These are phyloP conservation scores for Penicillium malachiteum DNA, from an alignment of 495 filamentous ascomycete species.

Conservation along the genomic window DNA sequence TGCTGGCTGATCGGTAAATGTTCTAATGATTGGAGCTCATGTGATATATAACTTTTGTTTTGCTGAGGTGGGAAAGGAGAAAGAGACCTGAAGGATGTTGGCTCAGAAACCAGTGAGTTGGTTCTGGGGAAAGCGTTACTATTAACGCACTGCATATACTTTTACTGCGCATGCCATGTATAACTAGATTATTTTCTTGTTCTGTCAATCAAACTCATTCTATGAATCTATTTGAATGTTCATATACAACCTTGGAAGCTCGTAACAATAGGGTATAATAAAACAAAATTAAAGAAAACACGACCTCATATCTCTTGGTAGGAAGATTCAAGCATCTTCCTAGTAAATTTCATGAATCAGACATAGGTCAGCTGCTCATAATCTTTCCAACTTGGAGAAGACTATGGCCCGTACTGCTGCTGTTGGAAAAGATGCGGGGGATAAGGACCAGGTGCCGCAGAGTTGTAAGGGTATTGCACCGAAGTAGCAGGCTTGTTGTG, in stretches of 20 bases:
- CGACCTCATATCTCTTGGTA: too few species aligned
- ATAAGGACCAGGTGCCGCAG: background rate
- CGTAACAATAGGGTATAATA: too few species aligned
- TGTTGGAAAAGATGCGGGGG: background rate
- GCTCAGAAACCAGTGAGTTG: slow-evolving; percentile 15
- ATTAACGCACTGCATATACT: slow-evolving; percentile 42
- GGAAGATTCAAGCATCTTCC: too few species aligned
- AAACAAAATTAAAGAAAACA: too few species aligned
- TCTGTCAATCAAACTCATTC: slow-evolving; percentile 29
- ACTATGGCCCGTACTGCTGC: background rate
- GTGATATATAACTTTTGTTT: background rate
- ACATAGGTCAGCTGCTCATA: too few species aligned
- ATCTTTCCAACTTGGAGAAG: background rate
- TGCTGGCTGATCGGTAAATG: slow-evolving; percentile 69
- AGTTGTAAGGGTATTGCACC: slow-evolving; percentile 10
- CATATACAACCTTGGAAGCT: background rate
- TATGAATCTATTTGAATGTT: slow-evolving; percentile 1
- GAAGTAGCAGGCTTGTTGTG: background rate
- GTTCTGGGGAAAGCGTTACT: slow-evolving; percentile 17
- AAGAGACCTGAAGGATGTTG: background rate
- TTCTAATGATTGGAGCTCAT: background rate
- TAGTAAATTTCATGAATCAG: too few species aligned
- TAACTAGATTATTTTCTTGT: slow-evolving; percentile 40
- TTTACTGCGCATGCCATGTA: slow-evolving; percentile 43
- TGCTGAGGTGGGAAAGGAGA: slow-evolving; percentile 3